Evolutionary conservation across 73 alveolate genomes (phyloP).

Genomic region (Paramecium pentaurelia): DNA sequence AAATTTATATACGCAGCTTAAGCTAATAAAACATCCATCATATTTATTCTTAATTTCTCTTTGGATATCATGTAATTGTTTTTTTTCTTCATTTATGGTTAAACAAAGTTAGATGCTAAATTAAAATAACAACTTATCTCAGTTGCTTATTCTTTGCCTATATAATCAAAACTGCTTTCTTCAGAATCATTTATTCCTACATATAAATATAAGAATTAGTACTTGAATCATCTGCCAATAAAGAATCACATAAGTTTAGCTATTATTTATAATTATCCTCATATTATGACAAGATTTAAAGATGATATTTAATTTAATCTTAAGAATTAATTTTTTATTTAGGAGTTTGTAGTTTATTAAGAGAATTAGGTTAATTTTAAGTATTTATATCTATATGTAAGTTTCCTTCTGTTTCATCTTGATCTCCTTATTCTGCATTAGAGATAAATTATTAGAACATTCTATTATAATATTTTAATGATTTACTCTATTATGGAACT

Average conservation of each 20-base stretch:
- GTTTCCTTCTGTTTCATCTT: slow-evolving; percentile 24
- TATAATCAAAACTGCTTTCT: slow-evolving; percentile 41
- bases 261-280: slow-evolving; percentile 7
- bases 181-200: slow-evolving; percentile 43
- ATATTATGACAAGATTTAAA: not conserved
- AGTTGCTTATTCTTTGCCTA: slow-evolving; percentile 41
- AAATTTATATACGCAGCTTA: not conserved
- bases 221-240: slow-evolving; percentile 45
- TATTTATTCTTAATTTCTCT: slow-evolving; percentile 31
- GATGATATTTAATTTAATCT: not conserved
- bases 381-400: not conserved
- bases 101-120: not conserved
- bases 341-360: not conserved
- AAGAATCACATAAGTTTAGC: slow-evolving; percentile 27
- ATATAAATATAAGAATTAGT: not conserved
- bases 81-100: not conserved
- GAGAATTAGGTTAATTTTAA: not conserved
- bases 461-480: not conserved
- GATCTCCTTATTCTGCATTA: not conserved
- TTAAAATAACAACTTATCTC: slow-evolving; percentile 22
- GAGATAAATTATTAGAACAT: slow-evolving; percentile 10
- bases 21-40: slow-evolving; percentile 36
- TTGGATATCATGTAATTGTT: not conserved
- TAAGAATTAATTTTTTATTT: not conserved
- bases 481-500: slow-evolving; percentile 27